Evolutionary conservation across 1,284 basidiomycete species (phyloP).

Genomic region (Ganoderma leucocontextum): DNA sequence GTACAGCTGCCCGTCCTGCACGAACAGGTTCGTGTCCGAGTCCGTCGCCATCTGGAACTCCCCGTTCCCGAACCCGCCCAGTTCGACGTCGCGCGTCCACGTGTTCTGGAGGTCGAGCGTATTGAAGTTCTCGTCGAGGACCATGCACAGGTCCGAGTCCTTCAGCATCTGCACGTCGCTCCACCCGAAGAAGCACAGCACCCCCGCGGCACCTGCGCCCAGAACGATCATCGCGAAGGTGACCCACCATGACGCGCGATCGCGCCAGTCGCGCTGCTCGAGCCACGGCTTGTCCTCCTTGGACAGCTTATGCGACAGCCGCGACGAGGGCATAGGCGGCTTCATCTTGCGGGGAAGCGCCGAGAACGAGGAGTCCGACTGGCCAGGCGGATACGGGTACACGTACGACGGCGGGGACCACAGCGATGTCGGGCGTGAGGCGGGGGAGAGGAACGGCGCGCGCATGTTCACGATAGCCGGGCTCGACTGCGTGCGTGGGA

Average conservation of each 20-base stretch:
- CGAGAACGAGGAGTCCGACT: slow-evolving; percentile 45
- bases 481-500: slow-evolving; percentile 49
- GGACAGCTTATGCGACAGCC: slow-evolving; percentile 53
- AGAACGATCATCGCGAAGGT: slow-evolving; percentile 56
- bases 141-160: slow-evolving; percentile 62
- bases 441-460: slow-evolving; percentile 71
- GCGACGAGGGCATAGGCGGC: slow-evolving; percentile 58
- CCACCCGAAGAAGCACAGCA: slow-evolving; percentile 58
- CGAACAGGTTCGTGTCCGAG: slow-evolving; percentile 71
- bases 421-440: slow-evolving; percentile 64
- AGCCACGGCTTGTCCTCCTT: slow-evolving; percentile 72
- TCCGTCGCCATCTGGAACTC: slow-evolving; percentile 83
- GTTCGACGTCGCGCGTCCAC: slow-evolving; percentile 74
- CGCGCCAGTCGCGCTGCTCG: slow-evolving; percentile 56
- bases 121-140: slow-evolving; percentile 76
- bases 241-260: slow-evolving; percentile 64
- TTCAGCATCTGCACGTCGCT: slow-evolving; percentile 49
- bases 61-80: slow-evolving; percentile 83
- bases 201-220: slow-evolving; percentile 54
- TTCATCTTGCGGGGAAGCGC: slow-evolving; percentile 48
- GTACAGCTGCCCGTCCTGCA: slow-evolving; percentile 75
- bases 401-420: slow-evolving; percentile 65
- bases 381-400: slow-evolving; percentile 42
- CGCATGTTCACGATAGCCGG: slow-evolving; percentile 58
- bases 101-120: slow-evolving; percentile 55